These are phyloP conservation scores for Cyberlindnera mycetangii DNA, from an alignment of 805 yeast species.

Conservation along the genomic window DNA sequence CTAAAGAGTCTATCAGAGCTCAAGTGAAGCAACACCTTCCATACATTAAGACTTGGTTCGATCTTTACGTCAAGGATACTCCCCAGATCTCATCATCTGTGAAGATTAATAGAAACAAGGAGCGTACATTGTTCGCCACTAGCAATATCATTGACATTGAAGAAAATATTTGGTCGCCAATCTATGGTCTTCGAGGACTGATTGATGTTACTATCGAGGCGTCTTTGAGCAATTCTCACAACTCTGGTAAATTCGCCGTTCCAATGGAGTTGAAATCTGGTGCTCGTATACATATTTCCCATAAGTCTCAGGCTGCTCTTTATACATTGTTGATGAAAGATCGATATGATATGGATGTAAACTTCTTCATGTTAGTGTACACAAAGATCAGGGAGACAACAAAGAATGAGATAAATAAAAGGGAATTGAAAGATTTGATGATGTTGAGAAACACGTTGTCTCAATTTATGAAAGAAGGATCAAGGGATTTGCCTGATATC, in stretches of 20 bases:
- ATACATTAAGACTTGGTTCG: slow-evolving; percentile 52
- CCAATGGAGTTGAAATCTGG: slow-evolving; percentile 96
- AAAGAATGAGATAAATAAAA: slow-evolving; percentile 47
- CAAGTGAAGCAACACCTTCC: slow-evolving; percentile 47
- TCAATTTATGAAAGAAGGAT: slow-evolving; percentile 48
- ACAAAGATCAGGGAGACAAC: slow-evolving; percentile 58
- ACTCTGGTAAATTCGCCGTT: slow-evolving; percentile 47
- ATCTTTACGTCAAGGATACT: slow-evolving; percentile 38
- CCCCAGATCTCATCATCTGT: slow-evolving; percentile 26
- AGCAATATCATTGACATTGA: slow-evolving; percentile 77
- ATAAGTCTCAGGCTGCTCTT: slow-evolving; percentile 82
- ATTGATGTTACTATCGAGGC: slow-evolving; percentile 85
- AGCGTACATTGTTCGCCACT: slow-evolving; percentile 46
- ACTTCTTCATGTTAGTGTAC: slow-evolving; percentile 68
- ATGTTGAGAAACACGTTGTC: slow-evolving; percentile 73
- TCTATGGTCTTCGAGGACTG: slow-evolving; percentile 84
- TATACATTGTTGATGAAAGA: slow-evolving; percentile 80
- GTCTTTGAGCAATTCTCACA: slow-evolving; percentile 34
- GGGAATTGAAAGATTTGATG: slow-evolving; percentile 65
- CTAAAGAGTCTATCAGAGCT: slow-evolving; percentile 39
- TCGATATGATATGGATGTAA: slow-evolving; percentile 66
- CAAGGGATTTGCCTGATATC: slow-evolving; percentile 51
- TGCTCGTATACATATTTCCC: slow-evolving; percentile 53
- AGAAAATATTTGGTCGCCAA: slow-evolving; percentile 89
- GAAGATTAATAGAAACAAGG: slow-evolving; percentile 29